These are phyloP conservation scores for Pseudogymnoascus sp. DNA, from an alignment of 2,329 filamentous ascomycete species.

Conservation along the genomic window DNA sequence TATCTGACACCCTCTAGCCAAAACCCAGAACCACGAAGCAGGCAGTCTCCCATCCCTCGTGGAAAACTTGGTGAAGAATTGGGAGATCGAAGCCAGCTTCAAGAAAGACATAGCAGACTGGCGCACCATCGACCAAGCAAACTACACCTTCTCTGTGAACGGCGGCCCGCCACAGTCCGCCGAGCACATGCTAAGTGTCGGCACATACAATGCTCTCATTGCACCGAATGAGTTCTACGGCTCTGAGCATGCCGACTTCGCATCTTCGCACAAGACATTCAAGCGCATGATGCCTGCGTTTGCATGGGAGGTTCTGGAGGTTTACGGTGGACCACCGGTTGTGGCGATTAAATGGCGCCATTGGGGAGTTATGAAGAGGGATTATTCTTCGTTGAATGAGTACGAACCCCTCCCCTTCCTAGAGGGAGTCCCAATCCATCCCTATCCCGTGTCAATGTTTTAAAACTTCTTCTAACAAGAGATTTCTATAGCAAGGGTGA, in stretches of 20 bases:
- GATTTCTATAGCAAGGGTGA: conserved; percentile 43
- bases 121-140: conserved; percentile 52
- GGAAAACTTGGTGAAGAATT: conserved; percentile 64
- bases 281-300: conserved; percentile 67
- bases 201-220: conserved; percentile 63
- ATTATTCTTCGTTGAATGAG: conserved; percentile 58
- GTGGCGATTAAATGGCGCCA: conserved; percentile 60
- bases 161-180: conserved; percentile 47
- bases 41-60: conserved; percentile 51
- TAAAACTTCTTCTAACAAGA: conserved; percentile 3
- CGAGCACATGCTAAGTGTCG: conserved; percentile 57
- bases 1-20: conserved; percentile 36
- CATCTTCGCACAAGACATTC: conserved; percentile 59
- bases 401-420: conserved; percentile 30
- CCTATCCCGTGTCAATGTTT: not conserved
- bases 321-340: conserved; percentile 54
- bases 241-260: conserved; percentile 52
- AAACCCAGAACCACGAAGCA: conserved; percentile 44
- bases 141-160: conserved; percentile 57
- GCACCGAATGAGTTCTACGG: conserved; percentile 55
- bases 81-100: conserved; percentile 64
- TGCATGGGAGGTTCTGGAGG: conserved; percentile 62
- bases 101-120: conserved; percentile 53
- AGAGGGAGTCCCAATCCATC: not conserved
- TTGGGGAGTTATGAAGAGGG: conserved; percentile 58